These are phyloP conservation scores for Trichoderma endophyticum DNA, from an alignment of 2,329 filamentous ascomycete species.

Conservation along the genomic window DNA sequence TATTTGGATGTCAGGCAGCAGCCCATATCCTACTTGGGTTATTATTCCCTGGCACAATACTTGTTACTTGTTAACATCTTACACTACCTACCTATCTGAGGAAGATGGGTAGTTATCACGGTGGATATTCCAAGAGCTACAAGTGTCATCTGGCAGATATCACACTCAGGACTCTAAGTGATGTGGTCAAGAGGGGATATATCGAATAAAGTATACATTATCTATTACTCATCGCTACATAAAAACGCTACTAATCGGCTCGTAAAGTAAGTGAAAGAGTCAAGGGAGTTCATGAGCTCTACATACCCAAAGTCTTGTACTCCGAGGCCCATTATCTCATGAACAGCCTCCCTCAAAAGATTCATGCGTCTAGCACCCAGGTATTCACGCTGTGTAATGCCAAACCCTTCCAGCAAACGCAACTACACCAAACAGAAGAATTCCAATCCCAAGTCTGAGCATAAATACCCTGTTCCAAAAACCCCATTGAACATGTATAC, in stretches of 20 bases:
- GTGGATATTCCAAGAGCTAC: no score
- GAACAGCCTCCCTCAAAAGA: neutral
- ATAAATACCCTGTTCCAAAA: neutral
- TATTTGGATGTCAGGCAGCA: neutral
- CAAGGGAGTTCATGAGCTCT: neutral
- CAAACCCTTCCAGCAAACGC: neutral
- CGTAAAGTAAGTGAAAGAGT: neutral
- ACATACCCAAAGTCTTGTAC: no score
- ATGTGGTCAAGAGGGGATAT: neutral
- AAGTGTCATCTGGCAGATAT: no score
- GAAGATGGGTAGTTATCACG: no score
- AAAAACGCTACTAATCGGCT: no score
- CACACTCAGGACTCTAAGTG: neutral
- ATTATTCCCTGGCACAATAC: no score
- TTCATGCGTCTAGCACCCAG: neutral
- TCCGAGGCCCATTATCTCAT: neutral
- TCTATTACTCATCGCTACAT: no score
- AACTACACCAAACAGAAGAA: neutral
- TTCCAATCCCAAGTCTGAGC: neutral
- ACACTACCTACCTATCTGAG: no score
- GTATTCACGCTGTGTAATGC: neutral
- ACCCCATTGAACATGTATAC: neutral
- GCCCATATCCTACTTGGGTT: neutral
- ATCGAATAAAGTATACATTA: no score
- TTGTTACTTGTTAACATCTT: neutral